Percentiles rank a stretch among this genome's conserved stretches.
Evolutionary conservation across 208 protist genomes (phyloP).

Genomic region (Herpetomonas samuelpessoai): DNA sequence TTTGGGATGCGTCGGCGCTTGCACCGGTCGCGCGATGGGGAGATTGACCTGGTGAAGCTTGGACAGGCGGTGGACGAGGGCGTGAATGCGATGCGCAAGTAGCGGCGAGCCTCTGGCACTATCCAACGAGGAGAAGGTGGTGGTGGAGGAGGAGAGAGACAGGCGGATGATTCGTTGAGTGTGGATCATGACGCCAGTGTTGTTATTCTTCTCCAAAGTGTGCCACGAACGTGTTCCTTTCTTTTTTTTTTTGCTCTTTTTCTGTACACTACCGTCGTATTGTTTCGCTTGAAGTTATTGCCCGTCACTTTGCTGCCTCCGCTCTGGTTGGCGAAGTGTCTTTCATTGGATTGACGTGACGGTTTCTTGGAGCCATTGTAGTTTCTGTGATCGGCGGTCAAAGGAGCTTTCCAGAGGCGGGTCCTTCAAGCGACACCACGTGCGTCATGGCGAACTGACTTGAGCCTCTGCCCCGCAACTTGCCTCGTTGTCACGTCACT

Average conservation of each 20-base stretch:
- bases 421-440: too few species aligned
- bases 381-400: too few species aligned
- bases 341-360: background rate
- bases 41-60: constrained; percentile 27
- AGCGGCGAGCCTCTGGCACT: background rate
- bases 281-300: too few species aligned
- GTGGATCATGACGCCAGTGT: background rate
- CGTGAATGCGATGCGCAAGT: constrained; percentile 62
- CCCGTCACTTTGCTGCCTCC: background rate
- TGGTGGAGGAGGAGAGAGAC: background rate
- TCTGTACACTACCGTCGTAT: background rate
- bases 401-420: too few species aligned
- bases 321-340: background rate
- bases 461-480: too few species aligned
- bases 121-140: background rate
- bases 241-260: constrained; percentile 10
- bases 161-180: background rate
- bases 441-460: too few species aligned
- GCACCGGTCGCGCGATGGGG: constrained; percentile 20
- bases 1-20: constrained; percentile 84
- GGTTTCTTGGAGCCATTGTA: too few species aligned
- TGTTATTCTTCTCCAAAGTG: background rate
- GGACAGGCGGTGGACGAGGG: constrained; percentile 43
- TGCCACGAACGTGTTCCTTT: too few species aligned
- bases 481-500: too few species aligned